A percentile compares a stretch with the other conserved stretches of the same genome.
Conservation (phyloP, 805 yeast genomes). For the Danielia oregonensis region DNA sequence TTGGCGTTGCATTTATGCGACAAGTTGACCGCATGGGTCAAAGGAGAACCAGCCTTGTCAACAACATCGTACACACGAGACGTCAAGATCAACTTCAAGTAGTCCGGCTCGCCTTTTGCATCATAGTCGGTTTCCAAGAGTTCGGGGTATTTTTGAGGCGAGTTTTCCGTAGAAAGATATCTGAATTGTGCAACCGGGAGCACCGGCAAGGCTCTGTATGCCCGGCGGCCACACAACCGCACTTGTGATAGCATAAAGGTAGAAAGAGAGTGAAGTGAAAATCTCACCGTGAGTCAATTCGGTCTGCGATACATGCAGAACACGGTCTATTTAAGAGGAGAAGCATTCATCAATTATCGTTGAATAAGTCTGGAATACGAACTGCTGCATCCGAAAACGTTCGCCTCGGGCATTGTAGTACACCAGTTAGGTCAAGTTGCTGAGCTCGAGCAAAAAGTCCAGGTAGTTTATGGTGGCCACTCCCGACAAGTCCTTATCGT, state of each 20-base stretch:
- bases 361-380: too few relatives aligned
- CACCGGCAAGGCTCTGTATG: background rate
- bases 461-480: conserved; percentile 63
- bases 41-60: conserved; percentile 72
- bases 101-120: conserved; percentile 76
- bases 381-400: too few relatives aligned
- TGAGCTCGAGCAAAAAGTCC: conserved; percentile 57
- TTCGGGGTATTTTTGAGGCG: conserved; percentile 40
- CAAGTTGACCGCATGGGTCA: conserved; percentile 68
- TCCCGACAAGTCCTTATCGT: conserved; percentile 72
- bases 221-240: background rate
- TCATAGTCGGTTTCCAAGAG: conserved; percentile 48
- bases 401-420: background rate
- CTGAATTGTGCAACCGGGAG: background rate
- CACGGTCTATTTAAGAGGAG: too few relatives aligned
- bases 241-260: conserved; percentile 1
- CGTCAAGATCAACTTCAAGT: conserved; percentile 82
- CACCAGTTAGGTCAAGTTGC: conserved; percentile 23
- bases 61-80: conserved; percentile 94
- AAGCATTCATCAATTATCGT: too few relatives aligned
- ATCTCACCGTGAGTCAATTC: background rate
- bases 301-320: background rate
- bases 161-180: background rate
- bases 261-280: background rate
- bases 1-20: conserved; percentile 74